Base-by-base conservation (phyloP, 768 basidiomycete species). In the Suillus ampliporus region DNA sequence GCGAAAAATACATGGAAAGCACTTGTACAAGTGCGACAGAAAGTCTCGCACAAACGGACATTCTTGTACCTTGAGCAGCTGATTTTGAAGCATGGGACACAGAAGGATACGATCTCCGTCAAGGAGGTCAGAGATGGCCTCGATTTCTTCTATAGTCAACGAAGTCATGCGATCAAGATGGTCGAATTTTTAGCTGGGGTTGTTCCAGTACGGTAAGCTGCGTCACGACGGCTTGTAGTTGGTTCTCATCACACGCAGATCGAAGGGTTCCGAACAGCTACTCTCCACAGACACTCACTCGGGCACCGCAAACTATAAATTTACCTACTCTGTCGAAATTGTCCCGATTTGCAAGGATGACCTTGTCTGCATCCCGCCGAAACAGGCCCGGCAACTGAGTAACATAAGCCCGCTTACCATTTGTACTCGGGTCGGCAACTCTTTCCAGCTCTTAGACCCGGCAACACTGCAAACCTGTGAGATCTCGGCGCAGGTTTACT, bases 1-100 rank as follows among this genome's bases (percentile, higher is more conserved):
- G 97, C 97, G 3, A 99, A 99, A 80, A 98, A 99, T 74, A 99
- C 96, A 0, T 99, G 97, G 97, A 95, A 95, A 72, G 95, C 97
- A 1, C 83, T 95, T 41, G 96, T 99, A 1, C 97, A 99, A 81
- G 95, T 99, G n/a, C 90, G 97, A 51, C 97, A 99, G 75, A 99
- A 99, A 77, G 97, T 99, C 47, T 83, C 94, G 5, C 97, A 99
- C 76, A 99, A 99, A 78, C 89, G 97, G 61, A 99, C 97, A 2
- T 99, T 99, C 81, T 78, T 99, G 69, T 99, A 89, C 81, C 87
- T 99, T 57, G 97, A 99, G 77, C 97, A 99, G 71, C 84, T 99
- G 65, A 98, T 99, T 73, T 79, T 99, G 71, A 98, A 96, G 76
- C 95, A 99, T 71, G 90, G 90, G 67, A 95, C 95, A 5, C 97